Evolutionary conservation across 495 filamentous ascomycete species (phyloP), one percentile per base, ranked within the genome.

Genomic region (Penicillium lagena): DNA sequence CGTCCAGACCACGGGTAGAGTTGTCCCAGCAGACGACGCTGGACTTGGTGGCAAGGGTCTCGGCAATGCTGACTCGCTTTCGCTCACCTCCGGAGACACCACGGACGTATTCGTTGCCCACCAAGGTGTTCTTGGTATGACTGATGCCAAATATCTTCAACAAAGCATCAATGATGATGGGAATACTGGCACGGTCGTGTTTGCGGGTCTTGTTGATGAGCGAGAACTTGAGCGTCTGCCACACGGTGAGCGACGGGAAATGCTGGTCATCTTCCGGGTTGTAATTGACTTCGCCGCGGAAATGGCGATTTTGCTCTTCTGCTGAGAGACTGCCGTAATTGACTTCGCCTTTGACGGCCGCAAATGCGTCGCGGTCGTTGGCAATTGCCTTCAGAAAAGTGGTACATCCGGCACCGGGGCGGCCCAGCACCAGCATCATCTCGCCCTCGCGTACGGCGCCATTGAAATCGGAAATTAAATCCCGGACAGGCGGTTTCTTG

Each of bases 171-270:
- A 79, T 73, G 35, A 87, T 85, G 39, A 86, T 64, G 4, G 80
- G 76, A 17, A 89, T 83, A 42, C 86, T 81, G 1, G 67, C 73
- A 12, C 73, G 74, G n/a, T 82, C 75, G 35, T 76, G 69, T 65
- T 85, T 87, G 62, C 79, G 84, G n/a, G 85, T 88, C 68, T 90
- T 90, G 70, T 83, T 90, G 56, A 85, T 80, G 8, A 91, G 68
- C 0, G 88, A 83, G 58, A 95, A 94, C n/a, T 79, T 80, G 39
- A 93, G 67, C 0, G 89, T 94, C 54, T 90, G 78, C 78, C 73
- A 82, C 2, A 95, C 88, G 2, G 83, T 93, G 31, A 95, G 65
- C 7, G 75, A 71, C 4, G 89, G 83, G 55, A 91, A 81, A 60
- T 91, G 87, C 37, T 81, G 72, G 49, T 94, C 89, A 43, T 93